Conservation (phyloP, 2,329 filamentous ascomycete genomes). For the Simplicillium aogashimaense region DNA sequence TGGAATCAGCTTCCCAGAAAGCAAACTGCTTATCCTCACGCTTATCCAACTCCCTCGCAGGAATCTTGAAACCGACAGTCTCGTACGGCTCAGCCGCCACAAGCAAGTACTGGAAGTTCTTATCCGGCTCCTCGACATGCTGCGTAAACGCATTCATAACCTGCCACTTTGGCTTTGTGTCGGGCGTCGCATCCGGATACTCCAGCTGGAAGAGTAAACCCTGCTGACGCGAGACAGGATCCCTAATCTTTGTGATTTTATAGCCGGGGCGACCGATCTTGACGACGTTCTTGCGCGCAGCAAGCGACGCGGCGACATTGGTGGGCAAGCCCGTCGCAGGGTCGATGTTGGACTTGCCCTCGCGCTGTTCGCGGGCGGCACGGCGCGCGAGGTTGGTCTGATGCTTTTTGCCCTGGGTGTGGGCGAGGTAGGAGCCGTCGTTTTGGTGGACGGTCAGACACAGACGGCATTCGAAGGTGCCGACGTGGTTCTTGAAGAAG, state of each 20-base stretch:
- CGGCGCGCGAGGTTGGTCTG: constrained; percentile 95
- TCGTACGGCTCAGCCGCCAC: constrained; percentile 97
- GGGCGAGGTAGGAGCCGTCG: constrained; percentile 95
- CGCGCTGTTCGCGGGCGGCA: constrained; percentile 89
- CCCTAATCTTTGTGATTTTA: constrained; percentile 92
- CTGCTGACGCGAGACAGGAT: constrained; percentile 79
- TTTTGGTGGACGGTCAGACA: constrained; percentile 98
- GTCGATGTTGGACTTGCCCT: constrained; percentile 64
- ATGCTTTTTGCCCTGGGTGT: constrained; percentile 97
- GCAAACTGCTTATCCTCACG: constrained; percentile 81
- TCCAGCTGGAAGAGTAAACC: constrained; percentile 93
- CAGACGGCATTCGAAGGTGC: constrained; percentile 93
- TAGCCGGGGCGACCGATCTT: constrained; percentile 96
- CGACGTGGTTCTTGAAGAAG: constrained; percentile 99
- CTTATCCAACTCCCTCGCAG: constrained; percentile 85
- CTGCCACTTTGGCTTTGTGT: constrained; percentile 70
- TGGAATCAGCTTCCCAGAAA: constrained; percentile 91
- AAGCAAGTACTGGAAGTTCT: constrained; percentile 87
- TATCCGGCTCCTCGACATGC: constrained; percentile 88
- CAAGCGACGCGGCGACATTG: constrained; percentile 64
- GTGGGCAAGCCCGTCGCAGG: constrained; percentile 60
- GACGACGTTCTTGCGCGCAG: constrained; percentile 65
- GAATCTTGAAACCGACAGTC: constrained; percentile 93
- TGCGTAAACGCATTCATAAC: constrained; percentile 99
- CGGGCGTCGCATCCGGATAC: constrained; percentile 79